Evolutionary conservation across 768 basidiomycete species (phyloP).

Genomic region (Megacollybia marginata): DNA sequence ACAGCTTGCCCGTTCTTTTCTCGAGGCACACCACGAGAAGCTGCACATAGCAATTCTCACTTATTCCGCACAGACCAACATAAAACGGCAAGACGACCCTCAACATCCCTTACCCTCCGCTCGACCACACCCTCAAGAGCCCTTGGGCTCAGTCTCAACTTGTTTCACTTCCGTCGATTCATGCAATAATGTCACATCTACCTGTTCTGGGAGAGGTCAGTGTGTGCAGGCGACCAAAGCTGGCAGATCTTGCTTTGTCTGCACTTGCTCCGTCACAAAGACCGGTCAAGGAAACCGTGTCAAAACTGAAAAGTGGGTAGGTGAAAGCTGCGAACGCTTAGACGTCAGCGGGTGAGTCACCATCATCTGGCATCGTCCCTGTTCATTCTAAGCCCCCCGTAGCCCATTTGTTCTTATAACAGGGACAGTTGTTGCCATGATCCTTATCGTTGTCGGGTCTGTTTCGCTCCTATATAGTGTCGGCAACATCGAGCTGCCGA

Average conservation of each 20-base stretch:
- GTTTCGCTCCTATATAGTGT: slow-evolving; percentile 58
- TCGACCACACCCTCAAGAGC: slow-evolving; percentile 37
- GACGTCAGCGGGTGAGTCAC: slow-evolving; percentile 71
- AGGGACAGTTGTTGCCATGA: slow-evolving; percentile 58
- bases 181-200: slow-evolving; percentile 55
- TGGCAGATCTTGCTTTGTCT: slow-evolving; percentile 50
- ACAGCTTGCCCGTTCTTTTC: slow-evolving; percentile 35
- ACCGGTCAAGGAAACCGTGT: slow-evolving; percentile 45
- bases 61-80: slow-evolving; percentile 20
- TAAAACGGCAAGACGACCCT: slow-evolving; percentile 32
- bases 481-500: slow-evolving; percentile 61
- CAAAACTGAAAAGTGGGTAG: slow-evolving; percentile 65
- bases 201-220: slow-evolving; percentile 65
- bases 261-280: slow-evolving; percentile 38
- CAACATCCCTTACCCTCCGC: slow-evolving; percentile 41
- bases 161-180: slow-evolving; percentile 50
- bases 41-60: slow-evolving; percentile 49
- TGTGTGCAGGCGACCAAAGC: slow-evolving; percentile 57
- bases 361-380: neutral
- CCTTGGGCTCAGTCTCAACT: slow-evolving; percentile 51
- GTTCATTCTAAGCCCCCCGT: slow-evolving; percentile 1
- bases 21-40: slow-evolving; percentile 26
- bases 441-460: slow-evolving; percentile 62
- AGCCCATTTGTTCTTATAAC: slow-evolving; percentile 72
- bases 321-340: slow-evolving; percentile 67